Base-by-base conservation (phyloP, 2,329 filamentous ascomycete genomes). In the Botryotinia narcissicola region DNA sequence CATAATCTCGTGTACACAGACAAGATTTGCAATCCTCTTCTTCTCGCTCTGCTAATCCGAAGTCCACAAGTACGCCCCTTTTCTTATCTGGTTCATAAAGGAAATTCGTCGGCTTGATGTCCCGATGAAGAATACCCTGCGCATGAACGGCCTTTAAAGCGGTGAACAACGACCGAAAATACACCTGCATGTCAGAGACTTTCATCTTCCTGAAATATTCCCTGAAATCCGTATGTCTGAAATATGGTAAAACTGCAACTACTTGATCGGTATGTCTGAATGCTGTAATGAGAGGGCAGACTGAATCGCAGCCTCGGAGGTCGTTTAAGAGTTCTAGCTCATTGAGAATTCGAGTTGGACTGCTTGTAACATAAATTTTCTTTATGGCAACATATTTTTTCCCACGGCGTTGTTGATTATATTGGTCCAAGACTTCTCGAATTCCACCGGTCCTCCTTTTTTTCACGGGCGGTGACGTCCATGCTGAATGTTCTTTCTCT, bases 291-390 rank as follows among this genome's bases (percentile, higher is more conserved):
- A 99, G 88, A 48, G 96, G 95, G 78, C 96, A 98, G 40, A 99
- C 95, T 2, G 93, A 94, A 57, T 90, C 87, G 74, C 92, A 97
- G 73, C 92, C 89, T 68, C 92, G 89, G 14, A 99, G 88, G 81
- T 97, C 94, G 81, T 97, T 90, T 35, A 99, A 89, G 35, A 99
- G 87, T 79, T 98, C 95, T 29, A 99, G 90, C 83, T 99, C 96
- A 84, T 99, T 99, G 80, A 97, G 89, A 78, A 99, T 98, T 63
- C 96, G 93, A 42, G 91, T 87, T 0, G 96, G 96, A 77, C 94
- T 98, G 75, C 95, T 98, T 0, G 97, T 99, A 76, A 98, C 96
- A 82, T 99, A 99, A 78, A 99, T 99, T 85, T 99, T 99, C 85
- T 99, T 99, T 83, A 99, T 93, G 32, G 97, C 96, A 75, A 99